These are phyloP conservation scores for Auriscalpium vulgare DNA, from an alignment of 768 basidiomycete genomes.

Conservation along the genomic window DNA sequence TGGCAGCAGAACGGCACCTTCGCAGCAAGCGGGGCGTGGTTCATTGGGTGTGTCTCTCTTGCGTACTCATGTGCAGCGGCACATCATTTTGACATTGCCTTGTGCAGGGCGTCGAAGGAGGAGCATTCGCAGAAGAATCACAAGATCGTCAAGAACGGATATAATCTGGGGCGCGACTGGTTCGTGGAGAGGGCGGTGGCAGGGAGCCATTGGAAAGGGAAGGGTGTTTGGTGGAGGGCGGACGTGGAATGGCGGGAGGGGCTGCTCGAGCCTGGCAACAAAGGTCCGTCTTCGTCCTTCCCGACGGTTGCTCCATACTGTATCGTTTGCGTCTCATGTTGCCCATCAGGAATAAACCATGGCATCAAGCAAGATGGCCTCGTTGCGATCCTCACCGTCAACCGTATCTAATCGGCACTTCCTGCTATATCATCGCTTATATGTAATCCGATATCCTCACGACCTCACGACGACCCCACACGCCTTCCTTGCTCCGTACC, in stretches of 20 bases:
- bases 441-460: background rate
- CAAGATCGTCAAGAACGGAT: slow-evolving; percentile 69
- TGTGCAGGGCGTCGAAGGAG: slow-evolving; percentile 64
- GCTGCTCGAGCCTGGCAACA: slow-evolving; percentile 57
- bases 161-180: slow-evolving; percentile 76
- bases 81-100: background rate
- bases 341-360: slow-evolving; percentile 61
- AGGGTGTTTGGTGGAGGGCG: slow-evolving; percentile 63
- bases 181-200: slow-evolving; percentile 59
- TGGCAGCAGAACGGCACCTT: slow-evolving; percentile 82
- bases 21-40: slow-evolving; percentile 75
- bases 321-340: background rate
- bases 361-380: slow-evolving; percentile 75
- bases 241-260: slow-evolving; percentile 70
- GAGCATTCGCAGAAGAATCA: slow-evolving; percentile 60
- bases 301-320: background rate
- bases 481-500: background rate
- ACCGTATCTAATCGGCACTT: slow-evolving; percentile 27
- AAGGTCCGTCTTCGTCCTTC: slow-evolving; percentile 37
- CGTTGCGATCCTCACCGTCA: slow-evolving; percentile 70
- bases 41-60: slow-evolving; percentile 44
- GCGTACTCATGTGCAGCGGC: background rate
- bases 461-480: background rate
- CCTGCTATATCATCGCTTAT: background rate
- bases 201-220: slow-evolving; percentile 46